Percentiles rank a stretch among this genome's conserved stretches.
These are phyloP conservation scores for Phytophthora foliorum DNA, from an alignment of 352 stramenopile genomes.

Conservation along the genomic window DNA sequence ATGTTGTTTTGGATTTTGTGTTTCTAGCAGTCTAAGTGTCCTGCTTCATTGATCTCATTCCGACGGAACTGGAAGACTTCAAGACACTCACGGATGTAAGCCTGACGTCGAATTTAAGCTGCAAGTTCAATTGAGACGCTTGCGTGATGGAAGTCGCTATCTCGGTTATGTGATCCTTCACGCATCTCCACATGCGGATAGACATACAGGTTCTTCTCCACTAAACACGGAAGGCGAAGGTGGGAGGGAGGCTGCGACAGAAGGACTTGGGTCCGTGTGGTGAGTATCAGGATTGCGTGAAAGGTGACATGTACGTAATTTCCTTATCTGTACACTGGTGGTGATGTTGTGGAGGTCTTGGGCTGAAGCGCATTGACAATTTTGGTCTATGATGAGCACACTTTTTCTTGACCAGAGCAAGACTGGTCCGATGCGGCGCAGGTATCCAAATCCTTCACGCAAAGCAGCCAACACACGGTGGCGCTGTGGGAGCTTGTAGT, in stretches of 20 bases:
- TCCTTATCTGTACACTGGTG: no score
- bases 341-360: no score
- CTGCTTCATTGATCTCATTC: neutral
- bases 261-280: no score
- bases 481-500: slow-evolving; percentile 31
- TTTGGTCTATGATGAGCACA: slow-evolving; percentile 18
- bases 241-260: no score
- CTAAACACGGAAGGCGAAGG: neutral
- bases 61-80: no score
- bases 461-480: slow-evolving; percentile 66
- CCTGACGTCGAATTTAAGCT: no score
- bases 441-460: slow-evolving; percentile 51
- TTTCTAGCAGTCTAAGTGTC: neutral
- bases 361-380: no score
- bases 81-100: no score
- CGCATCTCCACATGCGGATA: no score
- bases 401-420: slow-evolving; percentile 50
- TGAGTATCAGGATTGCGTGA: no score
- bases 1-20: neutral
- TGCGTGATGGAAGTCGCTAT: neutral
- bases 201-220: neutral
- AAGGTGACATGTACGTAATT: no score
- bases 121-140: neutral
- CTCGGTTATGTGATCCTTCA: neutral
- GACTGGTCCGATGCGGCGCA: slow-evolving; percentile 40